Base-by-base conservation (phyloP, 73 alveolate species). In the Blepharisma stoltei region DNA sequence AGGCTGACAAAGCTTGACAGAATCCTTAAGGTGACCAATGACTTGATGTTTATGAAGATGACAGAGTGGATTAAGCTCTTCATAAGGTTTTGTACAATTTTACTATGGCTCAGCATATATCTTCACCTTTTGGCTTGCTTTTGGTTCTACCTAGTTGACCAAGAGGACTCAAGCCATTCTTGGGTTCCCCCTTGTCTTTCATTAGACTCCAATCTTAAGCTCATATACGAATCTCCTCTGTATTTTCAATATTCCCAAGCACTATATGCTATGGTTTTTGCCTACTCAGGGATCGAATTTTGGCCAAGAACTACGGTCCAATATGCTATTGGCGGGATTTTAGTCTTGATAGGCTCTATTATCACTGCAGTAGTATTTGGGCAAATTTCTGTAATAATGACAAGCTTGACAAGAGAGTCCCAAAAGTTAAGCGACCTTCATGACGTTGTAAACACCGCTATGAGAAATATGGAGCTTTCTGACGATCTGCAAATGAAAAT, bases 381-480 rank as follows among this genome's bases (percentile, higher is more conserved):
- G 3, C 14, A 38, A 14, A 60, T 60, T 38, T 14, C 23, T 1
- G 73, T 60, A 1, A 60, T 60, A 0, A n/a, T 60, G n/a, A n/a
- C 14, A 14, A 25, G 23, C 73, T 38, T 60, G 18, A 25, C 46
- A 0, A 60, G 23, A 60, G 45, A 25, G 18, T 60, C 73, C 6
- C 18, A 20, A n/a, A 60, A 60, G 46, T 5, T 60, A n/a, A 25
- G n/a, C 47, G 49, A 60, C 14, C 46, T 14, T 14, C 73, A 60
- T 20, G 95, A 87, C 47, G 66, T 78, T 7, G 78, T 85, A 25
- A 81, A 82, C 45, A 87, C 90, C 0, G 87, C 95, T 43, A 83
- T 87, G 89, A 87, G 83, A 53, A 87, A 87, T 81, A 70, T 79
- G 85, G 78, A 76, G 65, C 68, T 87, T 7, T 83, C 91, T 3